Conservation (phyloP, 306 rosid species). For the Malus sylvestris region DNA sequence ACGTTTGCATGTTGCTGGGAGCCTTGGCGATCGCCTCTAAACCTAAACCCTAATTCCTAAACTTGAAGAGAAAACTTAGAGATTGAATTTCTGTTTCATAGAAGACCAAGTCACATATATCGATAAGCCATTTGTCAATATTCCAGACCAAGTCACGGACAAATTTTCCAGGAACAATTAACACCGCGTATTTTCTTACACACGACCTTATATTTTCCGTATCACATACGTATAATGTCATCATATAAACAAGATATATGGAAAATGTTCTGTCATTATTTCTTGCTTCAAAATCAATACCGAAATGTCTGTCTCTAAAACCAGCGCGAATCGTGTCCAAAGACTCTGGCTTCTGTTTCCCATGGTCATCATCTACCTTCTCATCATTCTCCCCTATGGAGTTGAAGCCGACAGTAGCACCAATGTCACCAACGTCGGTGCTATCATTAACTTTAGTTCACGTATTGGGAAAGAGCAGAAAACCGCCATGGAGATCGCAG, state of each 20-base stretch:
- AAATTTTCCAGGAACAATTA: not conserved
- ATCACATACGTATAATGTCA: not conserved
- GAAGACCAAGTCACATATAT: not conserved
- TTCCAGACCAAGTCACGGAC: not conserved
- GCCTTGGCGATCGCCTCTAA: too few species aligned
- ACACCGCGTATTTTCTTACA: not conserved
- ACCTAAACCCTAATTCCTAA: too few species aligned
- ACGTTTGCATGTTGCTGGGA: not conserved
- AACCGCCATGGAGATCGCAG: slow-evolving; percentile 41
- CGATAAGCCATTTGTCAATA: not conserved
- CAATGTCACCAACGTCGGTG: slow-evolving; percentile 26
- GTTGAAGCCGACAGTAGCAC: slow-evolving; percentile 6
- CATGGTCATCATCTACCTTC: not conserved
- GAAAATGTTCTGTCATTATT: not conserved
- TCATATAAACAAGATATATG: not conserved
- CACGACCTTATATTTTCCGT: not conserved
- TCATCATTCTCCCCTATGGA: not conserved
- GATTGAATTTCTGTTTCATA: too few species aligned
- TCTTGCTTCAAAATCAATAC: not conserved
- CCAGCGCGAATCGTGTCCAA: not conserved
- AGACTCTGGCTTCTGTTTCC: slow-evolving; percentile 7
- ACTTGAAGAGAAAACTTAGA: too few species aligned
- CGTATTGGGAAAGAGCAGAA: slow-evolving; percentile 35
- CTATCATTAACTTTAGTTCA: slow-evolving; percentile 32
- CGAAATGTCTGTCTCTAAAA: not conserved